Evolutionary conservation across 2,329 filamentous ascomycete genomes (phyloP), one percentile per base, ranked within the genome.

Genomic region (Aspergillus arachidicola): DNA sequence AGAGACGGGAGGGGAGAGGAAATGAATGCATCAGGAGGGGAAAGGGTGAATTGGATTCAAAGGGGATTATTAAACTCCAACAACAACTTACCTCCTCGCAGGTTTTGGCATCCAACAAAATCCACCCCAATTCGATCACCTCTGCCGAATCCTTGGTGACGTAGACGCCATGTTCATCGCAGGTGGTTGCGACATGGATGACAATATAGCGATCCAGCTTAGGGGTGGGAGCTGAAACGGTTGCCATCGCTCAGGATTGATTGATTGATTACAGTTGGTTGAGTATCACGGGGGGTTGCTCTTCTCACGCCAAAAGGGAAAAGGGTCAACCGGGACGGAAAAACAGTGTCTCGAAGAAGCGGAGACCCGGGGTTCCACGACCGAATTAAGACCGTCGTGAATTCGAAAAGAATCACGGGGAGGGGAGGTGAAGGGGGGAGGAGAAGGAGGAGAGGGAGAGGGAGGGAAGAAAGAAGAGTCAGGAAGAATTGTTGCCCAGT

Each of bases 121-220:
- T 97, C 95, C 95, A 99, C 68, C 94, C 95, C 77, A 99, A 87
- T 86, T 99, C 95, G 80, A 99, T 99, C 70, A 99, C 95, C 84
- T 99, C 95, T 66, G 95, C 95, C 64, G 95, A 98, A 82, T 99
- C 95, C 82, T 98, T 98, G 64, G 95, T 99, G 64, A 99, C 95
- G 80, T 99, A 99, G 69, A 99, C 95, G 67, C 95, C 95, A 82
- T 99, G 95, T 80, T 99, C 95, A 80, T 99, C 95, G 82, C 95
- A 99, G 71, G 95, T 99, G 41, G 95, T 99, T 68, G 95, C 95
- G 76, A 98, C 94, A 81, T 99, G 95, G 79, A 98, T 97, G 75
- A 99, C 92, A 70, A 97, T 91, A 82, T 97, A 99, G 79, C 94
- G 92, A 83, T 99, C 95, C 81, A 97, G 87, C 82, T 91, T 91